A percentile compares a stretch with the other conserved stretches of the same genome.
phyloP scores from a whole-genome alignment of 345 rosid species.

The Dipteronia sinensis region DNA sequence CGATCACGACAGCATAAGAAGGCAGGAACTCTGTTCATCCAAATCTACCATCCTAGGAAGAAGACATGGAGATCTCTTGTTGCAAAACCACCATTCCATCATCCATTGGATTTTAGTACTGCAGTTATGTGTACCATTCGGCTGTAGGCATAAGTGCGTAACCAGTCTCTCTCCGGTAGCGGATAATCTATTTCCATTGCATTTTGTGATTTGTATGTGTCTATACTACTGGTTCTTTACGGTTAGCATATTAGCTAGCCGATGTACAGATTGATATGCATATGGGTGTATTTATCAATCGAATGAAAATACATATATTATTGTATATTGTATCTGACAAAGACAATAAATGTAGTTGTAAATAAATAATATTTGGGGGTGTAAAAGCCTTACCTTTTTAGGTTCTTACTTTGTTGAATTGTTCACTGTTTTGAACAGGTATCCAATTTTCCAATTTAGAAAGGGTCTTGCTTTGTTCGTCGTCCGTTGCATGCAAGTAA shows the following conservation, averaged over 20 bases:
- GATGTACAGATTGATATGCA: constrained; percentile 27
- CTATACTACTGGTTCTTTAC: constrained; percentile 1
- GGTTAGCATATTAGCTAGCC: constrained; percentile 10
- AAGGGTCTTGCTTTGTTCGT: neutral
- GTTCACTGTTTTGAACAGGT: too few species aligned
- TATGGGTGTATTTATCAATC: neutral
- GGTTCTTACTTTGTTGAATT: neutral
- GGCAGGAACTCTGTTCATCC: constrained; percentile 57
- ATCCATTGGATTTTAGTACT: constrained; percentile 60
- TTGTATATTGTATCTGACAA: neutral
- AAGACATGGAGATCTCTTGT: constrained; percentile 70
- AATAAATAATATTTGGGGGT: neutral
- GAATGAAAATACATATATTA: neutral
- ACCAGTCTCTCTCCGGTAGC: too few species aligned
- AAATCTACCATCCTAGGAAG: constrained; percentile 67
- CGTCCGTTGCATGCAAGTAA: neutral
- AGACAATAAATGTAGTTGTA: neutral
- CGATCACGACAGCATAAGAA: constrained; percentile 49
- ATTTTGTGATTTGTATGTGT: neutral
- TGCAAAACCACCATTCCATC: constrained; percentile 53
- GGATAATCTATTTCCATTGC: neutral
- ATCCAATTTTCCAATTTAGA: neutral
- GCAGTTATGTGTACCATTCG: constrained; percentile 71
- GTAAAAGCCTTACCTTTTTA: neutral
- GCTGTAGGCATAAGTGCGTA: constrained; percentile 33